A percentile compares a stretch with the other conserved stretches of the same genome.
phyloP scores from a whole-genome alignment of 73 alveolate genomes.

The Stentor roeselii region DNA sequence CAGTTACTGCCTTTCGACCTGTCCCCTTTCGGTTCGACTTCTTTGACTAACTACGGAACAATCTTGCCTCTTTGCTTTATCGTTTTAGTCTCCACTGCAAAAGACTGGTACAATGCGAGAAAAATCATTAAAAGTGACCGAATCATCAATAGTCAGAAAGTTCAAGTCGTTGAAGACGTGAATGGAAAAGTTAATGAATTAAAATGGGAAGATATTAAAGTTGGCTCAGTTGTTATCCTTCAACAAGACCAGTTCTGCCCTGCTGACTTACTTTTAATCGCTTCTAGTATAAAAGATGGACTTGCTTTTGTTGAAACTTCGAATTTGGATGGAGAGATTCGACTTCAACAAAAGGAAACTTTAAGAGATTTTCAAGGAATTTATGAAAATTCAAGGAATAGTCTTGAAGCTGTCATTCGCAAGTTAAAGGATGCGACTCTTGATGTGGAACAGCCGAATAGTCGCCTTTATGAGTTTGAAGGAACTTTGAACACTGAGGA shows the following conservation, averaged over 20 bases:
- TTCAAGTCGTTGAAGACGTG: not conserved
- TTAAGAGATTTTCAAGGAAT: conserved; percentile 39
- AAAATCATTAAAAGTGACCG: not conserved
- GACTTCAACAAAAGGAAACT: conserved; percentile 80
- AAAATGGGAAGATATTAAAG: conserved; percentile 16
- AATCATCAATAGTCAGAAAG: not conserved
- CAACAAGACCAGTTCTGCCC: conserved; percentile 72
- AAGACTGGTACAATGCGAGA: conserved; percentile 1
- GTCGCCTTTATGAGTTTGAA: conserved; percentile 50
- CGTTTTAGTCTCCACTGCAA: not conserved
- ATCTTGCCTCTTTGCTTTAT: conserved; percentile 6
- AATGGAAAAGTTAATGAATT: not conserved
- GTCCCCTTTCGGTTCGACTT: conserved; percentile 31
- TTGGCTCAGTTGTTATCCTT: conserved; percentile 28
- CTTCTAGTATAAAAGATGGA: conserved; percentile 63
- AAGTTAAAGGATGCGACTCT: not conserved
- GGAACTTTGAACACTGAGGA: conserved; percentile 52
- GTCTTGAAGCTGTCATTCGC: not conserved
- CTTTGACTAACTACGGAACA: conserved; percentile 3
- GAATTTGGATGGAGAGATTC: conserved; percentile 98
- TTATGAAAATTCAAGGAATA: not conserved
- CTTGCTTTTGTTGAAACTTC: conserved; percentile 90
- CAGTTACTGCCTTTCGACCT: conserved; percentile 52
- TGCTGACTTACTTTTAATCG: conserved; percentile 76
- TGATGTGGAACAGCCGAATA: conserved; percentile 63